Evolutionary conservation across 176 grass and related monocot genomes (phyloP).

Genomic region (Olyra latifolia): DNA sequence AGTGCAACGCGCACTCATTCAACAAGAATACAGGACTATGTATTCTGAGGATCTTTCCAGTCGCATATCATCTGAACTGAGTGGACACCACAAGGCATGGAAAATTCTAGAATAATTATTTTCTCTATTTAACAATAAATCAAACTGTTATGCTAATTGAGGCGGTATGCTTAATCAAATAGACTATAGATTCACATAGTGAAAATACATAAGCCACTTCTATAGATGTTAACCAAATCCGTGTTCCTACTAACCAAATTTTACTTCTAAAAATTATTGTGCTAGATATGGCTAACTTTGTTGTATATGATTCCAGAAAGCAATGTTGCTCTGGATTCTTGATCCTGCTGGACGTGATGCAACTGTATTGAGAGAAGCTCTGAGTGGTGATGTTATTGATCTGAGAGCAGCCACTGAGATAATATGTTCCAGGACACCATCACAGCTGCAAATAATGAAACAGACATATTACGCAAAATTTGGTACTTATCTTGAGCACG

Average conservation of each 20-base stretch:
- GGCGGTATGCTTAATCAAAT: constrained; percentile 4
- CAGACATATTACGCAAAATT: constrained; percentile 81
- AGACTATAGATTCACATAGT: background rate
- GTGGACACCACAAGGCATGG: constrained; percentile 72
- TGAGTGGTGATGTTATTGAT: constrained; percentile 64
- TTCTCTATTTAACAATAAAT: constrained; percentile 28
- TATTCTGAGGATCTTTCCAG: constrained; percentile 76
- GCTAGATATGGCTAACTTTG: constrained; percentile 18
- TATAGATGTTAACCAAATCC: background rate
- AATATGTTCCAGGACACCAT: constrained; percentile 96
- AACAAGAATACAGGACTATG: constrained; percentile 92
- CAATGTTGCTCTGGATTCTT: constrained; percentile 88
- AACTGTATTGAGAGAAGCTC: constrained; percentile 68
- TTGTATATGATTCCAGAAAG: constrained; percentile 60
- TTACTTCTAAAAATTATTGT: constrained; percentile 26
- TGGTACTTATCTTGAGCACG: constrained; percentile 75
- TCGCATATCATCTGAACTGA: constrained; percentile 82
- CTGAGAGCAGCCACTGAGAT: constrained; percentile 80
- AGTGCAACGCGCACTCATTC: constrained; percentile 77
- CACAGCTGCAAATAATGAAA: constrained; percentile 92
- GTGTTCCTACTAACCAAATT: background rate
- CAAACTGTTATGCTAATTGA: background rate
- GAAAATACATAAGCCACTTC: background rate
- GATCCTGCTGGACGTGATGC: constrained; percentile 96
- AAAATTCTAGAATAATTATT: constrained; percentile 11